These are phyloP conservation scores for Camellia granthamiana DNA, from an alignment of 148 eudicot species.

Conservation along the genomic window DNA sequence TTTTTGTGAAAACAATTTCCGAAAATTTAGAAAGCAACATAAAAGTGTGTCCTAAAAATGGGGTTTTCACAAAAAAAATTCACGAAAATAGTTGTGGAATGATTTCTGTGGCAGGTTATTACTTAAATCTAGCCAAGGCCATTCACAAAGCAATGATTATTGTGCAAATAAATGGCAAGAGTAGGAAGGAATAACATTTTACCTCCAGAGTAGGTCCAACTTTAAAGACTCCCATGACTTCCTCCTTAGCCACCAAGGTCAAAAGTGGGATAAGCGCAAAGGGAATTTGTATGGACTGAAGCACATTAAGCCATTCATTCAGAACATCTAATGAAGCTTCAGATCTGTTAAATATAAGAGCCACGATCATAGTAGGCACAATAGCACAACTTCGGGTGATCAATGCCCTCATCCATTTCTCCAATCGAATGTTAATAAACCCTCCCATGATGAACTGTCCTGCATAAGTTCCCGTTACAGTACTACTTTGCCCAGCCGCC, in stretches of 20 bases:
- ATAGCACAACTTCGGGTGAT: constrained; percentile 90
- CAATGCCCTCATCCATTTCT: constrained; percentile 75
- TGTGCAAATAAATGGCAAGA: not conserved
- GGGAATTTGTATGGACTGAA: constrained; percentile 83
- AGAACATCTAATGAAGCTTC: constrained; percentile 63
- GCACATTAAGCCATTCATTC: constrained; percentile 91
- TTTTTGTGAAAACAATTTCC: not conserved
- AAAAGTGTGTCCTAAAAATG: too few species aligned
- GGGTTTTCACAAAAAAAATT: too few species aligned
- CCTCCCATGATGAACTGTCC: constrained; percentile 93
- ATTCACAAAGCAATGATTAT: not conserved
- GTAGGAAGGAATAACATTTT: constrained; percentile 1
- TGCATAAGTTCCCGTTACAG: constrained; percentile 88
- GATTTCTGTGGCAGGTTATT: not conserved
- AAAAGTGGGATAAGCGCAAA: constrained; percentile 88
- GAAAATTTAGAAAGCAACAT: not conserved
- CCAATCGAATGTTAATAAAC: constrained; percentile 66
- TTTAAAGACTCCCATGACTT: constrained; percentile 67
- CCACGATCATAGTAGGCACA: constrained; percentile 78
- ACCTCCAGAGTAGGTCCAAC: constrained; percentile 67
- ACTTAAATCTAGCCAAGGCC: not conserved
- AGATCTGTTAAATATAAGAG: constrained; percentile 61
- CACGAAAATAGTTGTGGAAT: not conserved
- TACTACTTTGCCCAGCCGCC: constrained; percentile 92
- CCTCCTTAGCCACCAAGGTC: constrained; percentile 66